Evolutionary conservation across 208 protist species (phyloP).

Genomic region (Angomonas deanei): DNA sequence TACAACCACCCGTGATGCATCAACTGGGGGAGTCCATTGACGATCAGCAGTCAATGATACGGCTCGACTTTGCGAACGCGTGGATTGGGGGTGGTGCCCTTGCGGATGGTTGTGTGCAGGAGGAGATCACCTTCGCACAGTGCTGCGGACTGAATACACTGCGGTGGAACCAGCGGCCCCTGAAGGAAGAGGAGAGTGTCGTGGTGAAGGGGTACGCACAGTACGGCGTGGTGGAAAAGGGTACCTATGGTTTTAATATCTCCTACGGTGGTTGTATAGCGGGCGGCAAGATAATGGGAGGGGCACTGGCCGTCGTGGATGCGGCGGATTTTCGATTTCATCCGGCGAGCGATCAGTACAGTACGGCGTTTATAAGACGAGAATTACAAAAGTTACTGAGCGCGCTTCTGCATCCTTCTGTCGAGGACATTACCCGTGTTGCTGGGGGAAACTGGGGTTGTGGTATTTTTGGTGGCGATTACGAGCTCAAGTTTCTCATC

Average conservation of each 20-base stretch:
- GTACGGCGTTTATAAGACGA: slow-evolving; percentile 4
- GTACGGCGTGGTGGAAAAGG: slow-evolving; percentile 17
- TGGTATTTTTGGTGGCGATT: slow-evolving; percentile 70
- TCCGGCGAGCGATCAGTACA: slow-evolving; percentile 9
- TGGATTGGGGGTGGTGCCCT: slow-evolving; percentile 64
- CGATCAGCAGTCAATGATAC: slow-evolving; percentile 21
- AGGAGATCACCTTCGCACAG: slow-evolving; percentile 70
- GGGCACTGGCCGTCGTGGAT: slow-evolving; percentile 23
- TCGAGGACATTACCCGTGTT: slow-evolving; percentile 1
- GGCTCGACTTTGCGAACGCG: slow-evolving; percentile 69
- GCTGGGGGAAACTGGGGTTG: slow-evolving; percentile 79
- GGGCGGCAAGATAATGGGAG: neutral
- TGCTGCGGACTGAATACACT: slow-evolving; percentile 43
- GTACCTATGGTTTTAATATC: slow-evolving; percentile 38
- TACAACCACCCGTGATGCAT: neutral
- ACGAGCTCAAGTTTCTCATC: slow-evolving; percentile 53
- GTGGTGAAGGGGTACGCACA: slow-evolving; percentile 22
- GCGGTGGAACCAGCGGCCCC: slow-evolving; percentile 28
- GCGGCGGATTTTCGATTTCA: slow-evolving; percentile 26
- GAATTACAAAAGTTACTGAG: slow-evolving; percentile 20
- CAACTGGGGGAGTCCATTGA: slow-evolving; percentile 36
- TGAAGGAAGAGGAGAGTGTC: slow-evolving; percentile 39
- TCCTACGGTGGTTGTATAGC: slow-evolving; percentile 13
- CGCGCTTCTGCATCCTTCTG: slow-evolving; percentile 3
- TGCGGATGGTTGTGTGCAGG: slow-evolving; percentile 50